Percentiles rank a stretch among this genome's conserved stretches.
phyloP scores from a whole-genome alignment of 2,329 filamentous ascomycete genomes.

The Fusarium buxicola region DNA sequence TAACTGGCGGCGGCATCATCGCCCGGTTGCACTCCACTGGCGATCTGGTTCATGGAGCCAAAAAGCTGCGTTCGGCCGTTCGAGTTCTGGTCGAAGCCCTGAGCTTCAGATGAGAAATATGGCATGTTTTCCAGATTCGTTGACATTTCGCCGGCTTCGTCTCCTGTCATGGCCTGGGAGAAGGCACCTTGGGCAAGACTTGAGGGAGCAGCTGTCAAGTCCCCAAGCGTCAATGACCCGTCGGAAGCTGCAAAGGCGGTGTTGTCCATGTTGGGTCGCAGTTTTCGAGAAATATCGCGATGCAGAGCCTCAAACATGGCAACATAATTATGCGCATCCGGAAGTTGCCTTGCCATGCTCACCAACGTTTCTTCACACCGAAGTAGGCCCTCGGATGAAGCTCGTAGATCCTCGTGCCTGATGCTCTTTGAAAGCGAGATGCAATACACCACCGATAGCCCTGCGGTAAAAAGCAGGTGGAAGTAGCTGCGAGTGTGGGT shows the following conservation, averaged over 20 bases:
- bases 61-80: rapidly evolving
- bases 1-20: not conserved
- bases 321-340: slow-evolving; percentile 32
- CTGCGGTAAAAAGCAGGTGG: slow-evolving; percentile 60
- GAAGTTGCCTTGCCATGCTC: slow-evolving; percentile 21
- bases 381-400: not conserved
- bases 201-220: not conserved
- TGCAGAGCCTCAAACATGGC: slow-evolving; percentile 34
- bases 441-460: slow-evolving; percentile 52
- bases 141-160: not conserved
- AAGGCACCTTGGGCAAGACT: not conserved
- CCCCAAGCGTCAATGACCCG: not conserved
- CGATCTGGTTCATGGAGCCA: not conserved
- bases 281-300: slow-evolving; percentile 15
- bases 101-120: not conserved
- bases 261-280: not conserved
- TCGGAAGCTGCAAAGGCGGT: not conserved
- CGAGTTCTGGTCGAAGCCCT: slow-evolving; percentile 1
- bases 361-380: slow-evolving; percentile 4
- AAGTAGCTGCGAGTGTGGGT: slow-evolving; percentile 62
- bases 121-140: not conserved
- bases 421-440: slow-evolving; percentile 32
- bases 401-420: slow-evolving; percentile 1
- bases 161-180: rapidly evolving
- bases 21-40: not conserved